Conservation (phyloP, 2,329 filamentous ascomycete genomes). For the Penicillium glabrum region DNA sequence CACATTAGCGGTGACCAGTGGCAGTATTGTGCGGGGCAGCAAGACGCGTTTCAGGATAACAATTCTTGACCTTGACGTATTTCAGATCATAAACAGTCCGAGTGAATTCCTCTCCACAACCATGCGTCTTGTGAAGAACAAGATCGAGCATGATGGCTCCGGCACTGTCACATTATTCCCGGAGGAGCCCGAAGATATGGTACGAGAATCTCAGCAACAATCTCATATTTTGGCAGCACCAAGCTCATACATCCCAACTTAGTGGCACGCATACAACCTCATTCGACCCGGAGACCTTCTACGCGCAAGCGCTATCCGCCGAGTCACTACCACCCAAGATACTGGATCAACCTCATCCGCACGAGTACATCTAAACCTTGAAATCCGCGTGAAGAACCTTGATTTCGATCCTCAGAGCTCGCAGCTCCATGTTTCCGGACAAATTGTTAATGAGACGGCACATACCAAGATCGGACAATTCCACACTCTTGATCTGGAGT, state of each 20-base stretch:
- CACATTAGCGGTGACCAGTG: constrained; percentile 7
- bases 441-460: constrained; percentile 65
- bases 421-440: constrained; percentile 67
- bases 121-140: constrained; percentile 68
- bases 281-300: constrained; percentile 66
- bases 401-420: constrained; percentile 70
- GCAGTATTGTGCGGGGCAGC: constrained; percentile 20
- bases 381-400: constrained; percentile 63
- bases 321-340: constrained; percentile 59
- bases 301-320: constrained; percentile 65
- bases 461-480: constrained; percentile 66
- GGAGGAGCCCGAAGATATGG: constrained; percentile 75
- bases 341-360: constrained; percentile 64
- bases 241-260: constrained; percentile 7
- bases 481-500: constrained; percentile 79
- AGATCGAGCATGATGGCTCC: constrained; percentile 65
- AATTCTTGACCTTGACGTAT: constrained; percentile 1
- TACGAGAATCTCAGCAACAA: constrained; percentile 28
- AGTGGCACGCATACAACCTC: constrained; percentile 76
- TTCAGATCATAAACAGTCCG: not conserved
- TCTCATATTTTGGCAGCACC: not conserved
- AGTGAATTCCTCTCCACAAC: constrained; percentile 2
- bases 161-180: constrained; percentile 66
- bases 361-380: constrained; percentile 64
- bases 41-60: not conserved